Base-by-base conservation (phyloP, 2,329 filamentous ascomycete genomes). In the Lachnum nothofagi region DNA sequence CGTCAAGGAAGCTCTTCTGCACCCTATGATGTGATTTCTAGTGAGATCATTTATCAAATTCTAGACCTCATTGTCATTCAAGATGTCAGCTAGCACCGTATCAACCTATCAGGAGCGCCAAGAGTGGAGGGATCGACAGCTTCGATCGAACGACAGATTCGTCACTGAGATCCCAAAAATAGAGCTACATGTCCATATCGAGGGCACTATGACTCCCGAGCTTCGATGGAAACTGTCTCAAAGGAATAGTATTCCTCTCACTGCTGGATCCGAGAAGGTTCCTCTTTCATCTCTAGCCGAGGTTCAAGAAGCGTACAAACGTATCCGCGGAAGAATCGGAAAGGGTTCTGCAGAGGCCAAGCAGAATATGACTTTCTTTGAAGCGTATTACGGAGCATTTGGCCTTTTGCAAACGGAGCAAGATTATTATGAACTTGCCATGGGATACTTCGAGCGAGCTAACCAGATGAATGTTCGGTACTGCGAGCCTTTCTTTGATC, bases 171-270 rank as follows among this genome's bases (percentile, higher is more conserved):
- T 90, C 23, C 86, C 86, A 53, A 90, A 90, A 71, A 85, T 83
- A 68, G 86, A 91, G 67, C 85, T 90, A 62, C 86, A 91, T 68
- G 77, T 90, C 49, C 86, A 91, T 64, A 74, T 91, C 17, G 86
- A 90, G 68, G 86, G 86, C 48, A 83, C 83, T 7, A 74, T 91
- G 31, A 80, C 80, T 27, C 84, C 86, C 1, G 70, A 75, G 45
- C 71, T 88, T 25, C 78, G 88, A 55, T 90, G 89, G 70, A 62
- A 72, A 23, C 78, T 91, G 5, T 82, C 85, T 5, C 64, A 71
- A 29, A 79, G 79, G 60, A 88, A 91, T 72, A 69, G 69, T 48
- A 77, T 56, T 16, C 33, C 40, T n/a, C 48, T 58, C 14, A 52
- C 45, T 7, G n/a, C 20, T 3, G 51, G 47, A 1, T 27, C 48